Percentiles rank a stretch among this genome's conserved stretches.
Conservation (phyloP, 495 filamentous ascomycete species). For the Viridothelium virens region DNA sequence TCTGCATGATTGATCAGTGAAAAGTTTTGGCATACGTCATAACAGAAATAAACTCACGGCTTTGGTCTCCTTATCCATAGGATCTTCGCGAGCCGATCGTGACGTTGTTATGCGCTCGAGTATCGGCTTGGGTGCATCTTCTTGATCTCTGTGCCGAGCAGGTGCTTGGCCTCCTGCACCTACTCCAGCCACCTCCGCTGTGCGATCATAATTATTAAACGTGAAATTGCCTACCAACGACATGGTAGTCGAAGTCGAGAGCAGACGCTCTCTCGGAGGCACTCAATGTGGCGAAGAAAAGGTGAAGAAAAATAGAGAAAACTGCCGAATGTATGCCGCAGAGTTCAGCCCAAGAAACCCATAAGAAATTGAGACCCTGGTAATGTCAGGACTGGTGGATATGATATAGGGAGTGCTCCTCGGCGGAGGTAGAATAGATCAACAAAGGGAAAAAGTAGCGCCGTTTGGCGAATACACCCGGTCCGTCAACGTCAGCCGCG, state of each 20-base stretch:
- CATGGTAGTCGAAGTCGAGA: slow-evolving; percentile 18
- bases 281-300: neutral
- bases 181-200: slow-evolving; percentile 18
- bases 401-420: too few relatives aligned
- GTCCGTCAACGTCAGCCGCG: too few relatives aligned
- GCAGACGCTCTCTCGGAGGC: neutral
- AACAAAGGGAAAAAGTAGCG: too few relatives aligned
- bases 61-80: slow-evolving; percentile 7
- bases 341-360: neutral
- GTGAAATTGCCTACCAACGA: slow-evolving; percentile 27
- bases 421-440: too few relatives aligned
- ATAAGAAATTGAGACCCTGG: neutral
- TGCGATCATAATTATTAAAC: slow-evolving; percentile 24
- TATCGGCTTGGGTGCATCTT: neutral
- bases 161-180: slow-evolving; percentile 5
- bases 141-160: neutral
- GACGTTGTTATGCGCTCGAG: neutral
- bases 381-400: too few relatives aligned
- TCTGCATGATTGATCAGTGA: neutral
- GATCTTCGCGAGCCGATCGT: neutral
- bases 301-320: neutral
- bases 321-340: neutral
- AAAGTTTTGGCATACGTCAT: neutral
- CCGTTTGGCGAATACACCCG: too few relatives aligned
- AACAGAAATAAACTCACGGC: neutral